These are phyloP conservation scores for Naganishia albida DNA, from an alignment of 1,284 basidiomycete genomes.

Conservation along the genomic window DNA sequence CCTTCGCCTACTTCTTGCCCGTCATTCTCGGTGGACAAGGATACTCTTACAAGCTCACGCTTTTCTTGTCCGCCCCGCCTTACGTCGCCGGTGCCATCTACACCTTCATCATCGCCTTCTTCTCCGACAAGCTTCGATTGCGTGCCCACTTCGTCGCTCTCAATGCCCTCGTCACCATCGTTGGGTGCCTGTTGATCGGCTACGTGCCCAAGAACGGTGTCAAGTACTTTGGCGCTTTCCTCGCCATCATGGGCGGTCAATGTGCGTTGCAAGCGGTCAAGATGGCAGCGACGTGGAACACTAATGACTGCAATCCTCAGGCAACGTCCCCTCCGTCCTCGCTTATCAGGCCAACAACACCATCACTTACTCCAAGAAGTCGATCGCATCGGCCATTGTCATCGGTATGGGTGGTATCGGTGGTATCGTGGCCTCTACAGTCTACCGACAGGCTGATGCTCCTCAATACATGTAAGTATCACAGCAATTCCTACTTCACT, in stretches of 20 bases:
- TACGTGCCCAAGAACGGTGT: slow-evolving; percentile 44
- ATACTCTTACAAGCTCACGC: slow-evolving; percentile 45
- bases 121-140: slow-evolving; percentile 49
- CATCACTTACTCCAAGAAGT: slow-evolving; percentile 51
- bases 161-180: slow-evolving; percentile 40
- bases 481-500: too few relatives aligned
- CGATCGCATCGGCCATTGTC: slow-evolving; percentile 50
- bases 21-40: slow-evolving; percentile 53
- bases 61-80: slow-evolving; percentile 54
- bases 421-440: slow-evolving; percentile 53
- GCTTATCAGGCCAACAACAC: slow-evolving; percentile 54
- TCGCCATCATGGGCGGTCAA: slow-evolving; percentile 49
- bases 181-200: slow-evolving; percentile 51
- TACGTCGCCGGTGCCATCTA: slow-evolving; percentile 50
- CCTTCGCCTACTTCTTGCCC: slow-evolving; percentile 53
- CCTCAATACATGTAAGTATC: slow-evolving; percentile 37
- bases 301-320: slow-evolving; percentile 28
- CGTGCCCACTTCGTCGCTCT: slow-evolving; percentile 50
- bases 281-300: neutral
- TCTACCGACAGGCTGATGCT: slow-evolving; percentile 43
- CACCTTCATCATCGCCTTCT: slow-evolving; percentile 45
- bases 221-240: slow-evolving; percentile 53
- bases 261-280: slow-evolving; percentile 18
- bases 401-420: slow-evolving; percentile 55
- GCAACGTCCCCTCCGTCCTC: slow-evolving; percentile 46